Conservation (phyloP, 169 alveolate species). For the Eimeria falciformis region DNA sequence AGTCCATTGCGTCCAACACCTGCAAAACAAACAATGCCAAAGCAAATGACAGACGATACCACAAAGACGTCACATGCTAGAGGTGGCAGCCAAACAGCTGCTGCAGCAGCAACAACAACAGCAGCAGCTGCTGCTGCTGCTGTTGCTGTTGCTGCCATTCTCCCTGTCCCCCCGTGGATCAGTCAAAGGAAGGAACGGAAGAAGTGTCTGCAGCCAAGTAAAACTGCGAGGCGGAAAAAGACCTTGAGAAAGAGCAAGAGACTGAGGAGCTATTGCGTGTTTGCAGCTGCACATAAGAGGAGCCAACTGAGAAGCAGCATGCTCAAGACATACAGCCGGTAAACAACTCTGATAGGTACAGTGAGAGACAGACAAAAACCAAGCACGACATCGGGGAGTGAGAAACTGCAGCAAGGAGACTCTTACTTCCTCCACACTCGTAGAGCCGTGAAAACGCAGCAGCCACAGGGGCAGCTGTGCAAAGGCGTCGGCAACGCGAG, state of each 20-base stretch:
- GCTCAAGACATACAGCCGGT: not conserved
- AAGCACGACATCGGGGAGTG: not conserved
- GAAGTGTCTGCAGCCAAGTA: too few species aligned
- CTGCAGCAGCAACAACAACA: too few species aligned
- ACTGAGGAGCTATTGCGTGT: too few species aligned
- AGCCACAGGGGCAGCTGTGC: conserved; percentile 91
- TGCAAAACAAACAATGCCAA: conserved; percentile 53
- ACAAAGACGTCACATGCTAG: not conserved
- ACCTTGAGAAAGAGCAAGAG: not conserved
- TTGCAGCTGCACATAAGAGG: too few species aligned
- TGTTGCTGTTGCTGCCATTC: too few species aligned
- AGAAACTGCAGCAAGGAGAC: too few species aligned
- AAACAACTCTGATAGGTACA: not conserved
- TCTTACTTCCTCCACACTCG: conserved; percentile 86
- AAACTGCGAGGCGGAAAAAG: not conserved
- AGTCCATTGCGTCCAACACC: conserved; percentile 94
- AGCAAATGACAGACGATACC: not conserved
- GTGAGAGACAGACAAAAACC: not conserved
- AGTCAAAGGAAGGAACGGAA: too few species aligned
- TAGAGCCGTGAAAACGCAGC: conserved; percentile 95
- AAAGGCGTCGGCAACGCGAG: conserved; percentile 89
- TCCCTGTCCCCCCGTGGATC: too few species aligned
- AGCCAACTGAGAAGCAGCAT: too few species aligned
- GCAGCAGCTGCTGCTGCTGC: too few species aligned
- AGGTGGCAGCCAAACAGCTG: too few species aligned